These are phyloP conservation scores for Zopfochytrium polystomum DNA, from an alignment of 371 early-diverging fungal genomes.

Conservation along the genomic window DNA sequence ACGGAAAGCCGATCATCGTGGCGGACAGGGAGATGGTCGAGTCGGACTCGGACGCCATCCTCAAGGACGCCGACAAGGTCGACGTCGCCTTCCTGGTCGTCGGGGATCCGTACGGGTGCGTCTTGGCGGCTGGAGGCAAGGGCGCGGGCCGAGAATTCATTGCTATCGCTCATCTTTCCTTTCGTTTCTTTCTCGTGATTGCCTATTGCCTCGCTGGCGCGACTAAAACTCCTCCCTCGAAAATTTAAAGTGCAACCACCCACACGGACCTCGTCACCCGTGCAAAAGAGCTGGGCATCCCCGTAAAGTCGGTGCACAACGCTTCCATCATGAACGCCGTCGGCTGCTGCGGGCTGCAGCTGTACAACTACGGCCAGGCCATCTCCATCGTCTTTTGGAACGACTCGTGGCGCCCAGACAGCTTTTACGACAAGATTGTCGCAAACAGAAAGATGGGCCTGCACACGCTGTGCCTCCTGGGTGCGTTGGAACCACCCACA, in stretches of 20 bases:
- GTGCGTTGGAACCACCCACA: conserved; percentile 26
- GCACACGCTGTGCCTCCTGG: conserved; percentile 95
- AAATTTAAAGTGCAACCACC: conserved; percentile 99
- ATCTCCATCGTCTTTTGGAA: conserved; percentile 99
- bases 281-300: conserved; percentile 83
- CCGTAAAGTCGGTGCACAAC: conserved; percentile 92
- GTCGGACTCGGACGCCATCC: conserved; percentile 83
- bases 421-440: conserved; percentile 92
- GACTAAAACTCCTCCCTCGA: too few species aligned
- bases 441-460: conserved; percentile 80
- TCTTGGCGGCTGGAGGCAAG: too few species aligned
- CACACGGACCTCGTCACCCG: conserved; percentile 97
- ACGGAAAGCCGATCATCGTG: conserved; percentile 76
- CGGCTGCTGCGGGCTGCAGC: conserved; percentile 96
- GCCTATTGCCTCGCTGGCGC: too few species aligned
- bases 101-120: conserved; percentile 95
- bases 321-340: conserved; percentile 99
- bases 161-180: too few species aligned
- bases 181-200: too few species aligned
- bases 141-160: too few species aligned
- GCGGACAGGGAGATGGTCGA: conserved; percentile 98
- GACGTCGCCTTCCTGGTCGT: conserved; percentile 98
- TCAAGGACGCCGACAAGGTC: conserved; percentile 79
- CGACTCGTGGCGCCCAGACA: conserved; percentile 94
- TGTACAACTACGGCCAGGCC: conserved; percentile 98